Evolutionary conservation across 2,329 filamentous ascomycete species (phyloP), one percentile per base, ranked within the genome.

Genomic region (Scedosporium minutisporum): DNA sequence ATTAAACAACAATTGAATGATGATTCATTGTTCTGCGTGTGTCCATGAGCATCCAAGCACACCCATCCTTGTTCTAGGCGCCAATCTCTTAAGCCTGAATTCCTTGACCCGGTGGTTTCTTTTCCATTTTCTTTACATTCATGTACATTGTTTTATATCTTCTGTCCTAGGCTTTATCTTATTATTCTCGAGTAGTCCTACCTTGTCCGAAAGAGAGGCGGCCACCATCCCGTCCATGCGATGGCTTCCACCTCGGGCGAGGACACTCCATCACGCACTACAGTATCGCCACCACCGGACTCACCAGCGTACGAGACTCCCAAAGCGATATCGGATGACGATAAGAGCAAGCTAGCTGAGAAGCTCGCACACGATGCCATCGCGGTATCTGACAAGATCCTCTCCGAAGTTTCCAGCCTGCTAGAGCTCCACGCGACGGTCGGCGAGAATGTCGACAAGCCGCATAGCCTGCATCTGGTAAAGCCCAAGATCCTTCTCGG

Each of bases 401-500:
- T 62, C 21, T 46, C 51, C 51, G 60, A 62, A 48, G 27, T 25
- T n/a, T 6, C 51, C 14, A 51, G 60, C 33, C 41, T 62, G 12
- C 53, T 62, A 9, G 60, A 62, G 14, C 60, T 62, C 51, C 51
- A 62, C 23, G 18, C 57, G 21, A 53, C 60, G 4, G 60, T 23
- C 14, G 44, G 46, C 23, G 51, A 25, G 16, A 42, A 58, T 23
- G 27, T 23, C 16, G 23, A 48, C 41, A 23, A 61, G 29, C 44
- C 27, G 29, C 60, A 53, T 38, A 61, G 48, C 53, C 60, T 42
- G 14, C 51, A 23, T 14, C 29, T 38, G 3, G 38, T 44, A 16
- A 57, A 62, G 60, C 60, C 51, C 18, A 53, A 55, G 6, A 62
- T 62, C 38, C 44, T 58, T 18, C 60, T 62, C 51, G 57, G 51